Evolutionary conservation across 148 eudicot species (phyloP).

Genomic region (Talinum fruticosum): DNA sequence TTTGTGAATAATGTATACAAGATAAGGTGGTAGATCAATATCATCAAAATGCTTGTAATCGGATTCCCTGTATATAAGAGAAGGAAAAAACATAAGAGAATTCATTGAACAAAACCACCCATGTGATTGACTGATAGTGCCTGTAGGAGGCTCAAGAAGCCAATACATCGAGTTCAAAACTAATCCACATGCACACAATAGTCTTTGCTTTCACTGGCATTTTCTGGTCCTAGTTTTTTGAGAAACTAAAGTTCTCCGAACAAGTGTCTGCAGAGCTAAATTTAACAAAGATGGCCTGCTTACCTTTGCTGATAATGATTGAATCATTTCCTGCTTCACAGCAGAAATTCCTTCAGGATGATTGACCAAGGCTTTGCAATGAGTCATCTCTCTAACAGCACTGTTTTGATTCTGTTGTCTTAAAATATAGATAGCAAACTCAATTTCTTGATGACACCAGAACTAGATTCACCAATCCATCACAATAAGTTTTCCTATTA

Average conservation of each 20-base stretch:
- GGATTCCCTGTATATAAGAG: too few species aligned
- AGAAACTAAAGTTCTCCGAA: neutral
- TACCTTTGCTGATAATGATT: constrained; percentile 24
- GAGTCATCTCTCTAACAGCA: constrained; percentile 18
- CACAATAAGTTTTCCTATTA: constrained; percentile 10
- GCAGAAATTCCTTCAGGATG: constrained; percentile 19
- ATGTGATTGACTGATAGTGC: too few species aligned
- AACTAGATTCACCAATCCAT: constrained; percentile 13
- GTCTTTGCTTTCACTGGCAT: too few species aligned
- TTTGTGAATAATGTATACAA: neutral
- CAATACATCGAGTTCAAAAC: too few species aligned
- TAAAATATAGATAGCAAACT: neutral
- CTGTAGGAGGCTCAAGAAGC: too few species aligned
- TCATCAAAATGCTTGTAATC: too few species aligned
- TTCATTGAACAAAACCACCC: too few species aligned
- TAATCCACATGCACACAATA: neutral
- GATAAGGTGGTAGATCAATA: neutral
- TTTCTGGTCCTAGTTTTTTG: neutral
- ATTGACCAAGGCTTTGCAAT: constrained; percentile 24
- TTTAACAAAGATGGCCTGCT: neutral
- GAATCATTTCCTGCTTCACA: constrained; percentile 15
- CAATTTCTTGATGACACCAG: neutral
- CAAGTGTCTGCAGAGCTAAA: neutral
- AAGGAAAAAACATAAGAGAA: too few species aligned
- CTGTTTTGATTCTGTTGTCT: neutral